Evolutionary conservation across 352 stramenopile genomes (phyloP), one percentile per base, ranked within the genome.

Genomic region (Blastocystis sp.): DNA sequence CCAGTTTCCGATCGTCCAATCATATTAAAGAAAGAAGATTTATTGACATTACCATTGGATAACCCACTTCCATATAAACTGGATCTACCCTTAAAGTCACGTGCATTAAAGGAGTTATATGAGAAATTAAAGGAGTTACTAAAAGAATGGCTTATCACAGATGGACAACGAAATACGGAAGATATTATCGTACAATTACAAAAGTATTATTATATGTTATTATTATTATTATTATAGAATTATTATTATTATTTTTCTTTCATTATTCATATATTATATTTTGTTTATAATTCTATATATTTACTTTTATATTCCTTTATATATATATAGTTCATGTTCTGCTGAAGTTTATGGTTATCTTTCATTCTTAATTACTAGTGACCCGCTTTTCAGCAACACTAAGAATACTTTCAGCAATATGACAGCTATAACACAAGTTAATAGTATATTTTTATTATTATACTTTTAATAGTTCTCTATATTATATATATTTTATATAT

Each of bases 171-270:
- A 3, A 49, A 49, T 24, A 40, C 46, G 27, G 49, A 59, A 32
- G 49, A 59, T n/a, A 16, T 59, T 0, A 30, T 59, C 13, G 49
- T 59, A 30, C 46, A 18, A 16, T 30, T 59, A 6, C 49, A 59
- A 30, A 48, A 59, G 49, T 59, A 31, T 4, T 4, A 2, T 23
- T 16, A 10, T n/a, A 0, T n/a, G 4, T 3, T 2, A n/a, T 4
- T 4, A 7, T n/a, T 59, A 49, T 11, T 4, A 11, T 31, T 59
- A 59, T 36, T 24, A 59, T 52, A 30, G 30, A 24, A 13, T 59
- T 40, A 13, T 40, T 40, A 18, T 36, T 49, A 16, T 23, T 59
- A 4, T 59, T 45, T 30, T 59, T 40, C 13, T 59, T 59, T 40
- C 24, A 25, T 52, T 5, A 23, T 59, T 9, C 49, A 27, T 3